Conservation (phyloP, 208 protist genomes). For the Herpetomonas samuelpessoai region DNA sequence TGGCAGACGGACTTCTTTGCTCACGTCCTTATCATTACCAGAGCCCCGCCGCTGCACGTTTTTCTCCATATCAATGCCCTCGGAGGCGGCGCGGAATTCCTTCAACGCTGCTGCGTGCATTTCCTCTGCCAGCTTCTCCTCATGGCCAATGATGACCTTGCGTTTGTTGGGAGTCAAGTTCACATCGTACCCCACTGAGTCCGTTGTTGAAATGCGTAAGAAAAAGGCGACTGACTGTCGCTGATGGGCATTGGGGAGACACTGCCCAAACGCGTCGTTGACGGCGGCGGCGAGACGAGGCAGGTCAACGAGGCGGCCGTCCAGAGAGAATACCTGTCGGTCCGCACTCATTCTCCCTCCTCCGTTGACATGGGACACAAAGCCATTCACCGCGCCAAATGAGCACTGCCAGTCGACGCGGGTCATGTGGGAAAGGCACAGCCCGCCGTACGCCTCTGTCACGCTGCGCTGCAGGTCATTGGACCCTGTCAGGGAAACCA, state of each 20-base stretch:
- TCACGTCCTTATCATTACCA: neutral
- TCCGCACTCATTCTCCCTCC: conserved; percentile 55
- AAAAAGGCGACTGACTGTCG: conserved; percentile 70
- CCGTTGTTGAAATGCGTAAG: conserved; percentile 40
- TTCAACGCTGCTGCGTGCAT: conserved; percentile 38
- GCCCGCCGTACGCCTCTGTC: conserved; percentile 81
- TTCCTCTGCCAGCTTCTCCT: conserved; percentile 37
- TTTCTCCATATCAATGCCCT: conserved; percentile 39
- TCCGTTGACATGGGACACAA: conserved; percentile 52
- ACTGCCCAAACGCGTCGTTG: conserved; percentile 69
- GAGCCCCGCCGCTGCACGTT: neutral
- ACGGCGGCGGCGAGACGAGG: conserved; percentile 63
- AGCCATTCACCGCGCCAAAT: conserved; percentile 56
- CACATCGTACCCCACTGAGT: conserved; percentile 62
- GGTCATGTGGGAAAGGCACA: conserved; percentile 47
- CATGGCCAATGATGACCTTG: conserved; percentile 54
- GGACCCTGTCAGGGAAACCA: conserved; percentile 74
- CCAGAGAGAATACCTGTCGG: conserved; percentile 74
- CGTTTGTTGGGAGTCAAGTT: conserved; percentile 82
- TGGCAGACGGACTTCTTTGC: conserved; percentile 23
- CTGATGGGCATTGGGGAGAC: conserved; percentile 70
- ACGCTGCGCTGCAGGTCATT: conserved; percentile 53
- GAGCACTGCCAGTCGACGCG: conserved; percentile 55
- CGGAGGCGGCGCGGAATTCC: conserved; percentile 40
- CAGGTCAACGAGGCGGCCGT: conserved; percentile 81